These are phyloP conservation scores for Didymella pomorum DNA, from an alignment of 2,329 filamentous ascomycete genomes.

Conservation along the genomic window DNA sequence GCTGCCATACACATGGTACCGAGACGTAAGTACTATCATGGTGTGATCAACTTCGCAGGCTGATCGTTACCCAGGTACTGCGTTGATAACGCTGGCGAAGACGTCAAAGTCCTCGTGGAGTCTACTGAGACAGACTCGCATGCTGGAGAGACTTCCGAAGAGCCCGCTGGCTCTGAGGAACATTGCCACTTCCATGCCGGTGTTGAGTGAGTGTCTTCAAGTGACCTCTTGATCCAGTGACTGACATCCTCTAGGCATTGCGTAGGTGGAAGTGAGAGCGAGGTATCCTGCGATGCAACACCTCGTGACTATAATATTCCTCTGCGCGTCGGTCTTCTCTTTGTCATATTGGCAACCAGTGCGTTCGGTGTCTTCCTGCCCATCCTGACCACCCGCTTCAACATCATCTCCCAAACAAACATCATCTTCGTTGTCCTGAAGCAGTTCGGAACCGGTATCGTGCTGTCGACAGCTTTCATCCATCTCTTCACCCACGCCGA, in stretches of 20 bases:
- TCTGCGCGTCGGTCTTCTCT: constrained; percentile 74
- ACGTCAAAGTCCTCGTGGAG: constrained; percentile 64
- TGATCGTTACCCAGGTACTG: constrained; percentile 62
- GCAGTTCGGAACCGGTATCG: constrained; percentile 76
- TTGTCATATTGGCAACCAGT: constrained; percentile 74
- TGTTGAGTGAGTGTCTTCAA: constrained; percentile 66
- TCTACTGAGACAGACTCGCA: constrained; percentile 35
- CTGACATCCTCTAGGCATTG: constrained; percentile 62
- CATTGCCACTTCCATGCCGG: constrained; percentile 77
- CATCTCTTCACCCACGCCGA: constrained; percentile 76
- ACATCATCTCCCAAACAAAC: constrained; percentile 59
- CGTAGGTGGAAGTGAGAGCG: constrained; percentile 57
- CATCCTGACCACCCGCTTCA: constrained; percentile 67
- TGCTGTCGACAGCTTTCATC: constrained; percentile 75
- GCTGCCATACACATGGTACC: constrained; percentile 68
- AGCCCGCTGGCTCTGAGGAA: constrained; percentile 30
- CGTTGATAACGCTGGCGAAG: constrained; percentile 65
- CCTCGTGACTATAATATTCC: constrained; percentile 71
- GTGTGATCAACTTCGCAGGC: not conserved
- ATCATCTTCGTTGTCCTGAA: constrained; percentile 70
- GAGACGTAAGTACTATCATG: constrained; percentile 59
- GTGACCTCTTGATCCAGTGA: not conserved
- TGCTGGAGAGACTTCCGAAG: constrained; percentile 21
- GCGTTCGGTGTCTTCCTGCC: constrained; percentile 74
- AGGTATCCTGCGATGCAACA: constrained; percentile 56